A percentile compares a stretch with the other conserved stretches of the same genome.
Conservation (phyloP, 148 eudicot genomes). For the Nepenthes mirabilis region DNA sequence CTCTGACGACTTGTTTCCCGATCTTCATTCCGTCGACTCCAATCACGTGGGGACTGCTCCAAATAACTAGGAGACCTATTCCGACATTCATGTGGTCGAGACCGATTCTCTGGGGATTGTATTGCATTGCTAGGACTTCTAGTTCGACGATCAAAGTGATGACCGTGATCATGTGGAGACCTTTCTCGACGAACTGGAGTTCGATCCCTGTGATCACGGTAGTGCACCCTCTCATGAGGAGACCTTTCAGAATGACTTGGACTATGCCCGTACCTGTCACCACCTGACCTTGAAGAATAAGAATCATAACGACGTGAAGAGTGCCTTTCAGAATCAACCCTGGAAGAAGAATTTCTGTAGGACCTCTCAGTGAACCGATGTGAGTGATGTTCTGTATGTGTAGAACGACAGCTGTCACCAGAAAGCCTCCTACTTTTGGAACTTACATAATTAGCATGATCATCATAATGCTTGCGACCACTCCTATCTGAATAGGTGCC, state of each 20-base stretch:
- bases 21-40: conserved; percentile 25
- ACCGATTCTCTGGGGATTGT: conserved; percentile 21
- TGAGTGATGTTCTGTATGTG: conserved; percentile 36
- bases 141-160: conserved; percentile 17
- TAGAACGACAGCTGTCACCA: conserved; percentile 36
- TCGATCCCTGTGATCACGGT: conserved; percentile 48
- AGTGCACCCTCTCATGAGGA: conserved; percentile 58
- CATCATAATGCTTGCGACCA: conserved; percentile 49
- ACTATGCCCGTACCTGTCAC: conserved; percentile 52
- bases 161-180: conserved; percentile 27
- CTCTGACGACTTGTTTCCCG: conserved; percentile 30
- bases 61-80: conserved; percentile 30
- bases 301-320: conserved; percentile 52
- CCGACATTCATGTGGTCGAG: conserved; percentile 17
- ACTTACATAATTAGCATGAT: conserved; percentile 38
- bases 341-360: conserved; percentile 23
- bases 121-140: conserved; percentile 26
- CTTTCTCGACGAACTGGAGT: conserved; percentile 43
- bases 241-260: conserved; percentile 70
- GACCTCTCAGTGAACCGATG: conserved; percentile 42
- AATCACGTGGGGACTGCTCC: conserved; percentile 31
- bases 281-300: conserved; percentile 29
- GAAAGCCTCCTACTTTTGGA: conserved; percentile 66
- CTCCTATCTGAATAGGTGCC: conserved; percentile 48
- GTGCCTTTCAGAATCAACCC: conserved; percentile 44